Conservation (phyloP, 805 yeast genomes). For the Wickerhamiella australiensis region DNA sequence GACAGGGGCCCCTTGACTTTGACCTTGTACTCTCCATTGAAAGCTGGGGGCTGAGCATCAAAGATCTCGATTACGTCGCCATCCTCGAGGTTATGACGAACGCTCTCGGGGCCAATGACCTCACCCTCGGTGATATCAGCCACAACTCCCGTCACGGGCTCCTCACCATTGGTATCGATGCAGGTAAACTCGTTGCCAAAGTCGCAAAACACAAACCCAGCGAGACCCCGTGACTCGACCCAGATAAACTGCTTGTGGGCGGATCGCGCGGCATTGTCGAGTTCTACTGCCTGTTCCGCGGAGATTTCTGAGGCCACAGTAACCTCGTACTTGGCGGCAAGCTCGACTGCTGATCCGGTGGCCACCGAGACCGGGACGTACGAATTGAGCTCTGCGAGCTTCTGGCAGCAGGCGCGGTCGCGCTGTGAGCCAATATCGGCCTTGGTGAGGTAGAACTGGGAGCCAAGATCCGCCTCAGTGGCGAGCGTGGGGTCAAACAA, state of each 20-base stretch:
- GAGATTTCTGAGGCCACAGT: conserved; percentile 75
- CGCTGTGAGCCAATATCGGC: conserved; percentile 67
- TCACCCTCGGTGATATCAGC: conserved; percentile 84
- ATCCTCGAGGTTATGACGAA: conserved; percentile 86
- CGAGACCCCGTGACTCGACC: conserved; percentile 75
- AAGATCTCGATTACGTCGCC: conserved; percentile 80
- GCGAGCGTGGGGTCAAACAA: conserved; percentile 71
- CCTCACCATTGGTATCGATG: conserved; percentile 84
- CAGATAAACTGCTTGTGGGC: conserved; percentile 67
- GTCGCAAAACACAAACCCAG: conserved; percentile 82
- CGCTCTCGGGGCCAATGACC: conserved; percentile 86
- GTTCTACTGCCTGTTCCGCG: conserved; percentile 57
- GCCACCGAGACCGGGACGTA: conserved; percentile 78
- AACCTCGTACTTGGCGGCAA: conserved; percentile 51
- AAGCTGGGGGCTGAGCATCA: conserved; percentile 72
- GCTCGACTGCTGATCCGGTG: conserved; percentile 36
- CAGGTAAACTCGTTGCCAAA: conserved; percentile 80
- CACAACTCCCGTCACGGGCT: conserved; percentile 73
- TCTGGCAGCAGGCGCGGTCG: conserved; percentile 56
- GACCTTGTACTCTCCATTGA: conserved; percentile 61
- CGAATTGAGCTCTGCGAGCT: conserved; percentile 69
- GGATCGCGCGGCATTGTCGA: conserved; percentile 64
- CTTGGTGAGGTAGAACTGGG: conserved; percentile 73
- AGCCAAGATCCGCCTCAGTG: conserved; percentile 58
- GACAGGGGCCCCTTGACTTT: conserved; percentile 93